Base-by-base conservation (phyloP, 108 stramenopile genomes). In the Cyclostephanos invisitatus region DNA sequence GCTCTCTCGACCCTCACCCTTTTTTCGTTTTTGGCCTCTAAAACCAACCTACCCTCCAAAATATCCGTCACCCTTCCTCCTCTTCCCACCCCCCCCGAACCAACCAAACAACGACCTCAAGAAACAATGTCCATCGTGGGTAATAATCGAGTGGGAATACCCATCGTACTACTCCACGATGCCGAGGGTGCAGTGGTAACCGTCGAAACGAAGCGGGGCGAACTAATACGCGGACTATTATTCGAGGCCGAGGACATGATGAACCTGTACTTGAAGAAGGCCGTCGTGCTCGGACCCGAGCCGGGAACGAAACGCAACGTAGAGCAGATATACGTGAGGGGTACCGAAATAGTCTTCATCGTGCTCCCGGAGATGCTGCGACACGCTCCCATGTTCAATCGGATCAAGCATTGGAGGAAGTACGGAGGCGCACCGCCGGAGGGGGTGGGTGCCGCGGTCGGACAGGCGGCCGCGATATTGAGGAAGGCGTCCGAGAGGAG, bases 171-270 rank as follows among this genome's bases (percentile, higher is more conserved):
- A 32, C 81, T 95, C 12, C 91, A 95, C 73, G 94, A 95, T 65
- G 89, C 88, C 54, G 94, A 92, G 72, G 91, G 94, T 5, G 90
- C 87, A 5, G 91, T 95, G 38, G 56, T 92, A 14, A 89, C 90
- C 55, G 85, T 95, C 37, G 94, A 95, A 75, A 95, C 94, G 36
- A 95, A 90, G 65, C 80, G 80, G 17, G 91, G 91, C 24, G 89
- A 95, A 65, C 63, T 91, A 25, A 89, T 95, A 46, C 91, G 94
- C 10, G 94, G 94, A 22, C 69, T 92, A 0, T 67, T 95, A 25
- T 95, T 95, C 72, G 94, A 95, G 72, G 94, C 94, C 5, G 94
- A 95, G 81, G 93, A 91, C 78, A 85, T 86, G 84, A 94, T 94
- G 93, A 94, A 94, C 76, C 78, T 94, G 60, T 94, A 94, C 75